phyloP scores from a whole-genome alignment of 805 yeast genomes.

The Metschnikowia arizonensis region DNA sequence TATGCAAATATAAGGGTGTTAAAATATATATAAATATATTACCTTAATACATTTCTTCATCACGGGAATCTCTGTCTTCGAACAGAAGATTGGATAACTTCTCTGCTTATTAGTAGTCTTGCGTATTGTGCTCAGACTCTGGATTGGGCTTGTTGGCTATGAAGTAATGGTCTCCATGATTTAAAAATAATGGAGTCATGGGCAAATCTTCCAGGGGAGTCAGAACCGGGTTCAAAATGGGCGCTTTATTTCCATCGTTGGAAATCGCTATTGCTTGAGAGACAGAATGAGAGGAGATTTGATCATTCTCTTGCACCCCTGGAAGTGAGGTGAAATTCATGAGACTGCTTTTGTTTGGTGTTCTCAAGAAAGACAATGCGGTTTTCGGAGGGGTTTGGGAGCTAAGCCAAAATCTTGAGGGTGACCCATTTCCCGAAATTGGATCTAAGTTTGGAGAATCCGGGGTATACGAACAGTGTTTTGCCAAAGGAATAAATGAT shows the following conservation, averaged over 20 bases:
- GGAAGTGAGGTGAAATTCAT: conserved; percentile 1
- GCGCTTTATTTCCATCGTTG: conserved; percentile 24
- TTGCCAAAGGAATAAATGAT: conserved; percentile 30
- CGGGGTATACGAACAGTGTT: conserved; percentile 28
- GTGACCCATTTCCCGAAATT: conserved; percentile 50
- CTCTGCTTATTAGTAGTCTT: conserved; percentile 3
- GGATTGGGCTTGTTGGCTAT: conserved; percentile 1
- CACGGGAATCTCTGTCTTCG: not conserved
- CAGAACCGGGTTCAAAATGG: conserved; percentile 38
- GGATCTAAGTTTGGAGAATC: conserved; percentile 53
- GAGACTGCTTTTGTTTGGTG: conserved; percentile 7
- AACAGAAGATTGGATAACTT: conserved; percentile 4
- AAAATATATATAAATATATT: not conserved
- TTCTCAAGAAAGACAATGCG: conserved; percentile 20
- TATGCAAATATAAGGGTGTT: too few relatives aligned
- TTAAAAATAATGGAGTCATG: conserved; percentile 37
- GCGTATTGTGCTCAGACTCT: not conserved
- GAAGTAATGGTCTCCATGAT: conserved; percentile 15
- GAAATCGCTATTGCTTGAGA: conserved; percentile 12
- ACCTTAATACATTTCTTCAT: conserved; percentile 1
- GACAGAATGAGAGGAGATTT: conserved; percentile 5
- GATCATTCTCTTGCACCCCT: conserved; percentile 2
- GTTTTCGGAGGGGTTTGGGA: conserved; percentile 49
- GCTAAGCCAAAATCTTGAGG: conserved; percentile 51
- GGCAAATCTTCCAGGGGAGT: conserved; percentile 42